Conservation (phyloP, 2,329 filamentous ascomycete genomes). For the Exophiala bonariae region DNA sequence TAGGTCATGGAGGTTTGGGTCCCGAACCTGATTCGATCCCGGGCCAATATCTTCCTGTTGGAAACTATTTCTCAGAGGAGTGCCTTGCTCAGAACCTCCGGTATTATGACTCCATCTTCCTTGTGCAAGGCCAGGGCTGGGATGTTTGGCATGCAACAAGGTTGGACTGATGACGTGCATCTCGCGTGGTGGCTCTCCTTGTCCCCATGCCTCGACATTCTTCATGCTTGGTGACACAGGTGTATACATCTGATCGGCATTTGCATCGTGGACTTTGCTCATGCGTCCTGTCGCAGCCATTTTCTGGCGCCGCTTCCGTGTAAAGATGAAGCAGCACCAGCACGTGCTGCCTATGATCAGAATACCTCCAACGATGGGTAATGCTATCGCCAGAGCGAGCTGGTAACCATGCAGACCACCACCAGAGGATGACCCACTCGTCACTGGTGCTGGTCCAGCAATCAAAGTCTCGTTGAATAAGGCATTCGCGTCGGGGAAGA, state of each 20-base stretch:
- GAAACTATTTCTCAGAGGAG: constrained; percentile 24
- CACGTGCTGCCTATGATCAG: constrained; percentile 35
- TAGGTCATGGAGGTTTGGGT: constrained; percentile 28
- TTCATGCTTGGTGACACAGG: constrained; percentile 18
- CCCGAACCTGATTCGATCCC: constrained; percentile 20
- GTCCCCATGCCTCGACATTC: constrained; percentile 16
- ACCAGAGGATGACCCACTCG: constrained; percentile 21
- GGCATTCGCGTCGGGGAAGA: constrained; percentile 39
- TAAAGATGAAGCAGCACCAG: constrained; percentile 43
- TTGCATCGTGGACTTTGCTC: constrained; percentile 24
- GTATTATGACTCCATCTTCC: constrained; percentile 17
- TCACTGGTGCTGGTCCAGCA: constrained; percentile 27
- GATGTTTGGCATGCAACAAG: constrained; percentile 16
- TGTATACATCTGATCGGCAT: constrained; percentile 20
- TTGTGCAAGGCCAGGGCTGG: constrained; percentile 25
- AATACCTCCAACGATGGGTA: constrained; percentile 45
- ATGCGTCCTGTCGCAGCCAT: constrained; percentile 28
- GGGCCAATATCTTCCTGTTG: constrained; percentile 26
- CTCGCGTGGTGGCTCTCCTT: constrained; percentile 20
- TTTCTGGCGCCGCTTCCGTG: constrained; percentile 42
- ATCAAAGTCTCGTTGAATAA: constrained; percentile 42
- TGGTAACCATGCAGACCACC: constrained; percentile 28
- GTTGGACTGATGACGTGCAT: constrained; percentile 26
- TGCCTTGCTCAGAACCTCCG: constrained; percentile 18
- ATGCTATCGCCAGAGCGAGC: constrained; percentile 41